Evolutionary conservation across 2,329 filamentous ascomycete genomes (phyloP), one percentile per base, ranked within the genome.

Genomic region (Fusarium drepaniforme): DNA sequence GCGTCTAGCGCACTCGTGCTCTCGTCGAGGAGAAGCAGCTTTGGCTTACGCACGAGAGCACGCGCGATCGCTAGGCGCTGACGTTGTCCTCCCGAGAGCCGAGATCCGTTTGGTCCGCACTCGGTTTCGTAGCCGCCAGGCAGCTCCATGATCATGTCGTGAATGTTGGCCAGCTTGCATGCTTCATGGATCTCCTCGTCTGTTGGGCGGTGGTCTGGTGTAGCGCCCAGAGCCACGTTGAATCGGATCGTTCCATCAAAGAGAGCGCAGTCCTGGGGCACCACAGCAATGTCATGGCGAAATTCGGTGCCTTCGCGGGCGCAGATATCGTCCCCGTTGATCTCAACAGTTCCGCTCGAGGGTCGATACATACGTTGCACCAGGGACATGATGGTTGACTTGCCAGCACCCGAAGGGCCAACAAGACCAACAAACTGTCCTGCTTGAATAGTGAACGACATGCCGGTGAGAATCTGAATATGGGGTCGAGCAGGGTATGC

Each of bases 61-160:
- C 94, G 88, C 0, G 95, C 94, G 78, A 97, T 96, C 1, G 92
- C 91, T 16, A 97, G 83, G 1, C 94, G 89, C 81, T 97, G 94
- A 18, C 92, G 90, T 81, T 97, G 94, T 0, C 95, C 95, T 2
- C 94, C 94, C 0, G 93, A 95, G 4, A 97, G 83, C 25, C 92
- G 88, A 0, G 93, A 92, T 3, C 93, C 93, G 72, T 93, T 92
- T n/a, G 93, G 92, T 8, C 95, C 89, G 30, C 92, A 86, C 70
- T 89, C 87, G 0, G 92, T 94, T 15, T 92, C 83, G 78, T 94
- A 94, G 0, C 91, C 91, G 16, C 92, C 83, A 0, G 92, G 91
- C 18, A 94, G 83, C 1, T 86, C 83, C 67, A 85, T 83, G 75
- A 94, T 92, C 28, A 89, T 90, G 30, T 94, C 90, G 81, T 94